Evolutionary conservation across 2,329 filamentous ascomycete species (phyloP).

Genomic region (Colletotrichum scovillei): DNA sequence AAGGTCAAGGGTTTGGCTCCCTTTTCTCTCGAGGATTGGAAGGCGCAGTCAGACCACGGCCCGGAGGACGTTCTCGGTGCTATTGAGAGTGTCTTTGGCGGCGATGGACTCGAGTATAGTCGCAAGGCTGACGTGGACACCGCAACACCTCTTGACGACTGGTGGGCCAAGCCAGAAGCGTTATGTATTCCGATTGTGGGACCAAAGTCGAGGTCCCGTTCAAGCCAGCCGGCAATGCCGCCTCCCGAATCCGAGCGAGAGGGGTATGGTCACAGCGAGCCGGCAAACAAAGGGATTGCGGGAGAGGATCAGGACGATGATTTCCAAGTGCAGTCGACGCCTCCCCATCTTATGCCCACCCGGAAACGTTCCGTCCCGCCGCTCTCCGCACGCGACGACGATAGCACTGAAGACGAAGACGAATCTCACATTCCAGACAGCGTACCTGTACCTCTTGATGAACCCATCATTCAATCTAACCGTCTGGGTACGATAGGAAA

Average conservation of each 20-base stretch:
- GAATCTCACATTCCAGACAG: conserved; percentile 37
- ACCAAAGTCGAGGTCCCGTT: conserved; percentile 6
- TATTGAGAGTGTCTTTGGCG: conserved; percentile 55
- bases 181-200: conserved; percentile 19
- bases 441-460: conserved; percentile 36
- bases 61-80: conserved; percentile 49
- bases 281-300: not conserved
- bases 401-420: conserved; percentile 48
- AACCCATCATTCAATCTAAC: conserved; percentile 34
- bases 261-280: not conserved
- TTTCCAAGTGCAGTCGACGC: conserved; percentile 63
- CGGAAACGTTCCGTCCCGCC: conserved; percentile 37
- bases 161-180: conserved; percentile 53
- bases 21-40: conserved; percentile 57
- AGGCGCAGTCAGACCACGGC: conserved; percentile 39
- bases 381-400: conserved; percentile 40
- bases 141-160: conserved; percentile 54
- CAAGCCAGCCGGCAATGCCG: conserved; percentile 7
- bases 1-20: conserved; percentile 64
- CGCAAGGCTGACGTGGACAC: conserved; percentile 44
- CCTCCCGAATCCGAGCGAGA: conserved; percentile 37
- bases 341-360: conserved; percentile 49
- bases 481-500: conserved; percentile 52
- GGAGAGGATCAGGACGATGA: conserved; percentile 58
- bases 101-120: conserved; percentile 45